These are phyloP conservation scores for Exophiala mesophila DNA, from an alignment of 2,329 filamentous ascomycete genomes.

Conservation along the genomic window DNA sequence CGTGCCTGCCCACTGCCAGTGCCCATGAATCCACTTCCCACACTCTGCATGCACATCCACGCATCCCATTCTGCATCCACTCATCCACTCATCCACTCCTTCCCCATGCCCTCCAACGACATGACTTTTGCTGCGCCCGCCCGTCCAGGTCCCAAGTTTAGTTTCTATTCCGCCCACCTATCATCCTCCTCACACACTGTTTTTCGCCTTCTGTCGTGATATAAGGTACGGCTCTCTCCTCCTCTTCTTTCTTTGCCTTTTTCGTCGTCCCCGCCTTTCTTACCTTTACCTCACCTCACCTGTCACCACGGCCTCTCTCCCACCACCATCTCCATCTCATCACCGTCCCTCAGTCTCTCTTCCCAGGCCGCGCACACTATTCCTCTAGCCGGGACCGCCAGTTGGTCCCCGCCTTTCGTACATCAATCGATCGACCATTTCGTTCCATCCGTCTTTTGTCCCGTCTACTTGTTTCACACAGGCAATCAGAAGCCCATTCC, in stretches of 20 bases:
- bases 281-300: slow-evolving; percentile 9
- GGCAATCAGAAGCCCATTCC: slow-evolving; percentile 35
- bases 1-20: neutral
- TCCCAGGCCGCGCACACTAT: slow-evolving; percentile 56
- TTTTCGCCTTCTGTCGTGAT: slow-evolving; percentile 20
- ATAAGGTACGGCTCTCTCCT: slow-evolving; percentile 36
- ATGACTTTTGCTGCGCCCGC: slow-evolving; percentile 18
- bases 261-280: slow-evolving; percentile 27
- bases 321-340: slow-evolving; percentile 33
- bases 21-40: neutral
- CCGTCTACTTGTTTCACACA: slow-evolving; percentile 39
- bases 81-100: slow-evolving; percentile 4
- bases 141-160: slow-evolving; percentile 23
- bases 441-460: slow-evolving; percentile 37
- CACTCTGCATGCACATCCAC: neutral
- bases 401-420: slow-evolving; percentile 13
- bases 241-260: slow-evolving; percentile 48
- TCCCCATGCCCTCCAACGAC: slow-evolving; percentile 3
- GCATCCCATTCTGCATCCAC: slow-evolving; percentile 6
- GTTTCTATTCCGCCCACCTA: slow-evolving; percentile 21
- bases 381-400: slow-evolving; percentile 54
- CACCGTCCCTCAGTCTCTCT: slow-evolving; percentile 43
- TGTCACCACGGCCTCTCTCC: slow-evolving; percentile 8
- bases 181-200: slow-evolving; percentile 17
- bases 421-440: slow-evolving; percentile 8